Evolutionary conservation across 768 basidiomycete species (phyloP).

Genomic region (Suillus spraguei): DNA sequence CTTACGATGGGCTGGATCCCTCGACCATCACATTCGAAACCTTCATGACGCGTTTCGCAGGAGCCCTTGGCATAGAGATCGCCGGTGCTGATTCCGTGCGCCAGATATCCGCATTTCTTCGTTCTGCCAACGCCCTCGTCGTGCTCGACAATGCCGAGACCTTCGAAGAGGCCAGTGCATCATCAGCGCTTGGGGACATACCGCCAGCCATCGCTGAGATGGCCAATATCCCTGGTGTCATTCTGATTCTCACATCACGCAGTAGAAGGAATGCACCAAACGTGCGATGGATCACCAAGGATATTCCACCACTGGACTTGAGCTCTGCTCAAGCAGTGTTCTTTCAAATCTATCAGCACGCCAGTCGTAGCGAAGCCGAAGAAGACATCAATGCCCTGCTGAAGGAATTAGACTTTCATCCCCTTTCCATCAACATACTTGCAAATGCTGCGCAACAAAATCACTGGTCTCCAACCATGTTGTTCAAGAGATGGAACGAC

Average conservation of each 20-base stretch:
- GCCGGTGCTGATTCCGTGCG: neutral
- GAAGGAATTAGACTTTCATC: too few relatives aligned
- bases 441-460: constrained; percentile 6
- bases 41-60: constrained; percentile 1
- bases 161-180: neutral
- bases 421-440: neutral
- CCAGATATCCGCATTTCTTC: constrained; percentile 1
- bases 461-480: neutral
- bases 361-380: neutral
- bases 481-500: neutral
- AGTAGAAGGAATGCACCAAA: neutral
- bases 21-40: constrained; percentile 2
- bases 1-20: neutral
- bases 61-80: neutral
- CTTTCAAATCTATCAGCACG: neutral
- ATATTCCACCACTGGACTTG: neutral
- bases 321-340: neutral
- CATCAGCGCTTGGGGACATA: neutral
- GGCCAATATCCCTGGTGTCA: neutral
- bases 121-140: neutral
- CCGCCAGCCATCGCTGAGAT: neutral
- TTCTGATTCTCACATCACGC: neutral
- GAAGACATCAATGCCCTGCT: neutral
- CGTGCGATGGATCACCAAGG: neutral
- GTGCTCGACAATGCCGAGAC: constrained; percentile 8